These are phyloP conservation scores for Carex parvula DNA, from an alignment of 176 grass and related monocot genomes.

Conservation along the genomic window DNA sequence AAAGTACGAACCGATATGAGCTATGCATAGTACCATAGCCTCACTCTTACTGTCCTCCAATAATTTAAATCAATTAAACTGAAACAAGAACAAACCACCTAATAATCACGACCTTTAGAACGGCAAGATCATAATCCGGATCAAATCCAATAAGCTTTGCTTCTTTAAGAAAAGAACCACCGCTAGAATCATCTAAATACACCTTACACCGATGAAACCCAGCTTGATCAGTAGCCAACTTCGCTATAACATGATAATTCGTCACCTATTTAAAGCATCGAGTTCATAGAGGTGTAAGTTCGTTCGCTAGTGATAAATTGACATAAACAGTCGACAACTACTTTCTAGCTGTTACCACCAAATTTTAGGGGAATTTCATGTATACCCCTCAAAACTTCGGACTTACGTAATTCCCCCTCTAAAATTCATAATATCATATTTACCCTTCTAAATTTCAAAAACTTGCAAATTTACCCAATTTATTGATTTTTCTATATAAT, in stretches of 20 bases:
- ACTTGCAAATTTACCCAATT: too few relatives aligned
- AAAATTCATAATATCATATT: too few relatives aligned
- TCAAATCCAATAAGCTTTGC: slow-evolving; percentile 68
- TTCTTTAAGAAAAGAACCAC: slow-evolving; percentile 57
- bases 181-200: slow-evolving; percentile 56
- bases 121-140: slow-evolving; percentile 69
- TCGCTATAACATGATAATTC: slow-evolving; percentile 83
- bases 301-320: background rate
- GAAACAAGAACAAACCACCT: slow-evolving; percentile 31
- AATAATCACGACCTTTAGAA: slow-evolving; percentile 51
- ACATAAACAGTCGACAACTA: background rate
- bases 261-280: slow-evolving; percentile 50
- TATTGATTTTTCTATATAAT: too few relatives aligned
- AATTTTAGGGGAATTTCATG: background rate
- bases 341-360: background rate
- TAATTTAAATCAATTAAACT: slow-evolving; percentile 19
- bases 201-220: slow-evolving; percentile 64
- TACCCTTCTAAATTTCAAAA: too few relatives aligned
- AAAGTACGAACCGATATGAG: too few relatives aligned
- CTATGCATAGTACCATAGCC: too few relatives aligned
- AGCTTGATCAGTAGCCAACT: slow-evolving; percentile 57
- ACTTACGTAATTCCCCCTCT: too few relatives aligned
- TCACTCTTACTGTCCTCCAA: slow-evolving; percentile 22
- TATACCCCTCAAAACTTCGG: too few relatives aligned
- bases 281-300: background rate